Evolutionary conservation across 176 grass and related monocot species (phyloP).

Genomic region (Oropetium thomaeum): DNA sequence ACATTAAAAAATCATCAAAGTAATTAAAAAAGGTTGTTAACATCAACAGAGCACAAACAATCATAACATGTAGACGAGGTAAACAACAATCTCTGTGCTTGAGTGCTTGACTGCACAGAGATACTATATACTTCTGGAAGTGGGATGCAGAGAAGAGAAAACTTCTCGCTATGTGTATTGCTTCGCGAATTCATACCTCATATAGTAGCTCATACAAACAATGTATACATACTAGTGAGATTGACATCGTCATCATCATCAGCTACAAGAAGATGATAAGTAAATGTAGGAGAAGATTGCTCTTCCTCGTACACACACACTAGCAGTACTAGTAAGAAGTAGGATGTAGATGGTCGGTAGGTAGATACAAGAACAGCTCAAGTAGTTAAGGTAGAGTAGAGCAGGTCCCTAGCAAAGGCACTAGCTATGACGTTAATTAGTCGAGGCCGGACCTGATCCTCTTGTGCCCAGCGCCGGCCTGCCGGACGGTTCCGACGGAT

Average conservation of each 20-base stretch:
- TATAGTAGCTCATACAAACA: constrained; percentile 9
- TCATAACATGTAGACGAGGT: neutral
- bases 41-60: neutral
- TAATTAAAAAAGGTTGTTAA: neutral
- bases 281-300: constrained; percentile 11
- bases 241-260: neutral
- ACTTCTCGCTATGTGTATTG: constrained; percentile 19
- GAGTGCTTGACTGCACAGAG: neutral
- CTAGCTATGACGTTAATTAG: neutral
- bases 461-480: constrained; percentile 51
- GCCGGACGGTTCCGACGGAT: constrained; percentile 39
- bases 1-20: neutral
- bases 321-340: neutral
- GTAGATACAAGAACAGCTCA: constrained; percentile 31
- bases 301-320: constrained; percentile 24
- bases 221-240: neutral
- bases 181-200: constrained; percentile 11
- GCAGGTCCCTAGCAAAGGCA: too few species aligned
- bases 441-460: constrained; percentile 54
- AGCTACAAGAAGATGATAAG: constrained; percentile 11
- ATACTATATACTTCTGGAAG: too few species aligned
- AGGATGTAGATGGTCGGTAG: neutral
- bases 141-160: constrained; percentile 3
- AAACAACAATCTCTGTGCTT: too few species aligned
- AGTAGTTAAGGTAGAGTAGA: too few species aligned